Conservation (phyloP, 1,284 basidiomycete genomes). For the Wallemia ichthyophaga region DNA sequence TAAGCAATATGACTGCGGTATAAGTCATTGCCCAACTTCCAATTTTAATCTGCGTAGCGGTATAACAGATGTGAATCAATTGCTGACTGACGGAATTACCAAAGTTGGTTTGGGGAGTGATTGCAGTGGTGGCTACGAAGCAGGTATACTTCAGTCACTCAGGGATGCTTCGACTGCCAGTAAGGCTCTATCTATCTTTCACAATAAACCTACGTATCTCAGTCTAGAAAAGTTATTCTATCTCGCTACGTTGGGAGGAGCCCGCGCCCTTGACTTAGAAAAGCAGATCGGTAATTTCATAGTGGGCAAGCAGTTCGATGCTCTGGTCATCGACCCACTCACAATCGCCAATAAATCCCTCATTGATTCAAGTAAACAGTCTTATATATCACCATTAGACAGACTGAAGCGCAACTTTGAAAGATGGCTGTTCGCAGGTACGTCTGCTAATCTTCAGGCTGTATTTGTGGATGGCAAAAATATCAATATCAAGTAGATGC, state of each 20-base stretch:
- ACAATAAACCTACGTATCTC: slow-evolving; percentile 15
- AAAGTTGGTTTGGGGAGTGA: slow-evolving; percentile 80
- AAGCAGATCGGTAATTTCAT: slow-evolving; percentile 45
- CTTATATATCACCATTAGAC: background rate
- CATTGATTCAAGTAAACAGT: background rate
- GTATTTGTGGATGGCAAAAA: background rate
- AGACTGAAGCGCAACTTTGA: background rate
- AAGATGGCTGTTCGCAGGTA: background rate
- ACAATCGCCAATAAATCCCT: background rate
- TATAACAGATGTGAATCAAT: slow-evolving; percentile 40
- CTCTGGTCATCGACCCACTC: slow-evolving; percentile 29
- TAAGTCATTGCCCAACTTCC: slow-evolving; percentile 76
- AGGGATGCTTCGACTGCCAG: slow-evolving; percentile 54
- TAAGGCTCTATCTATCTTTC: slow-evolving; percentile 24
- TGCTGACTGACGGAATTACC: slow-evolving; percentile 42
- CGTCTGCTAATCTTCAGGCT: background rate
- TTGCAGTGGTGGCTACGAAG: slow-evolving; percentile 59
- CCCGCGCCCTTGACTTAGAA: slow-evolving; percentile 44
- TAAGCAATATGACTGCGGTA: slow-evolving; percentile 31
- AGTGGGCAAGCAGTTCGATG: slow-evolving; percentile 67
- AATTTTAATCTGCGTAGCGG: slow-evolving; percentile 76
- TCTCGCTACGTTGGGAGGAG: slow-evolving; percentile 75
- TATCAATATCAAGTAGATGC: background rate
- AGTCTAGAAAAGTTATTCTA: slow-evolving; percentile 48
- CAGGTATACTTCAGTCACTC: slow-evolving; percentile 54